phyloP scores from a whole-genome alignment of 2,329 filamentous ascomycete genomes.

The Kalmusia sp. region DNA sequence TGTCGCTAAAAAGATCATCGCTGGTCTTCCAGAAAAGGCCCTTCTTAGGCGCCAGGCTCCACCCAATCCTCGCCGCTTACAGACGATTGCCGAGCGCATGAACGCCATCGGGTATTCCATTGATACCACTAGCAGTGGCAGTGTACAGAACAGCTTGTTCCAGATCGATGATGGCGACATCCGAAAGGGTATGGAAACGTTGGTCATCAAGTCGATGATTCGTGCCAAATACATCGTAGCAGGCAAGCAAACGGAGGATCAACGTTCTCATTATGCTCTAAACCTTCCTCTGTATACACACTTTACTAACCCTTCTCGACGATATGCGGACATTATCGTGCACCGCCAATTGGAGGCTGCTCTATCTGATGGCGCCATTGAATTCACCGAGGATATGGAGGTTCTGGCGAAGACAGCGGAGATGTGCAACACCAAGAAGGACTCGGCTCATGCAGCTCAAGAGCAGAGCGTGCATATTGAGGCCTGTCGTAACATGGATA shows the following conservation, averaged over 20 bases:
- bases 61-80: slow-evolving; percentile 86
- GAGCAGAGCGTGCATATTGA: slow-evolving; percentile 99
- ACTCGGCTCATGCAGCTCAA: slow-evolving; percentile 95
- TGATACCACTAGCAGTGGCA: slow-evolving; percentile 86
- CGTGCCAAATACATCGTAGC: slow-evolving; percentile 94
- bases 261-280: slow-evolving; percentile 87
- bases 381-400: slow-evolving; percentile 90
- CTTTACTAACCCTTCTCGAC: slow-evolving; percentile 93
- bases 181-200: slow-evolving; percentile 96
- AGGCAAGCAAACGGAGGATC: slow-evolving; percentile 77
- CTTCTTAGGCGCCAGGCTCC: slow-evolving; percentile 85
- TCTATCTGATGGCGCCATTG: slow-evolving; percentile 79
- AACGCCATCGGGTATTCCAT: slow-evolving; percentile 87
- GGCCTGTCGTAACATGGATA: slow-evolving; percentile 94
- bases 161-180: slow-evolving; percentile 87
- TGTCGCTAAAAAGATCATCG: slow-evolving; percentile 82
- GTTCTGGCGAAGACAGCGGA: slow-evolving; percentile 90
- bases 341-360: slow-evolving; percentile 92
- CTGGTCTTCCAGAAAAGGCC: slow-evolving; percentile 87
- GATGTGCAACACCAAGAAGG: slow-evolving; percentile 98
- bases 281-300: slow-evolving; percentile 96
- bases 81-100: slow-evolving; percentile 94
- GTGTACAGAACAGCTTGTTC: slow-evolving; percentile 93
- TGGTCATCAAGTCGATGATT: slow-evolving; percentile 93
- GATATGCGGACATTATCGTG: slow-evolving; percentile 93